Conservation (phyloP, 2,329 filamentous ascomycete species). For the Colletotrichum sp. region DNA sequence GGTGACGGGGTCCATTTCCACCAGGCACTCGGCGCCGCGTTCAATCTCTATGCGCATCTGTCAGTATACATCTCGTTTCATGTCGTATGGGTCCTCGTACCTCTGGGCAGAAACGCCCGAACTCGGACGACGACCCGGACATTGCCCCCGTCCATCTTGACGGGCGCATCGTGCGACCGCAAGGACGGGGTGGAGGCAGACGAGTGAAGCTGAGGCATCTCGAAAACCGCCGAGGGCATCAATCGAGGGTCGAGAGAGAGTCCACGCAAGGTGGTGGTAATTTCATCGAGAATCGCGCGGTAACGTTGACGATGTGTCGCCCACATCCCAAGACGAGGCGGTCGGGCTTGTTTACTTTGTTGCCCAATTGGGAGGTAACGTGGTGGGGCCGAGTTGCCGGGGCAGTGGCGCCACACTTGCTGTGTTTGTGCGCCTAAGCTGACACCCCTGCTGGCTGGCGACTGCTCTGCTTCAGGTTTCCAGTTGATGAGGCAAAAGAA, state of each 20-base stretch:
- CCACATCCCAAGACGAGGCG: slow-evolving; percentile 22
- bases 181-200: slow-evolving; percentile 81
- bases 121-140: slow-evolving; percentile 85
- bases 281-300: slow-evolving; percentile 42
- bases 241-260: slow-evolving; percentile 49
- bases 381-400: slow-evolving; percentile 24
- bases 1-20: slow-evolving; percentile 87
- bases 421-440: neutral
- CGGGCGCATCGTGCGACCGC: slow-evolving; percentile 72
- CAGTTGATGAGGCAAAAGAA: neutral
- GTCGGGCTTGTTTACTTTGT: slow-evolving; percentile 24
- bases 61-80: neutral
- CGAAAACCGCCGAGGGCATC: slow-evolving; percentile 46
- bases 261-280: slow-evolving; percentile 43
- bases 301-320: slow-evolving; percentile 38
- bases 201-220: slow-evolving; percentile 54
- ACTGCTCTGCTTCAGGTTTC: neutral
- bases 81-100: slow-evolving; percentile 49
- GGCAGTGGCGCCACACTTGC: slow-evolving; percentile 20
- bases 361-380: slow-evolving; percentile 18
- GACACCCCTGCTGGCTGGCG: neutral
- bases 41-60: slow-evolving; percentile 70
- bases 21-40: slow-evolving; percentile 80
- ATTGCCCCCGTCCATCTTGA: slow-evolving; percentile 71
- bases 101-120: slow-evolving; percentile 78